These are phyloP conservation scores for Suillus weaverae DNA, from an alignment of 768 basidiomycete species.

Conservation along the genomic window DNA sequence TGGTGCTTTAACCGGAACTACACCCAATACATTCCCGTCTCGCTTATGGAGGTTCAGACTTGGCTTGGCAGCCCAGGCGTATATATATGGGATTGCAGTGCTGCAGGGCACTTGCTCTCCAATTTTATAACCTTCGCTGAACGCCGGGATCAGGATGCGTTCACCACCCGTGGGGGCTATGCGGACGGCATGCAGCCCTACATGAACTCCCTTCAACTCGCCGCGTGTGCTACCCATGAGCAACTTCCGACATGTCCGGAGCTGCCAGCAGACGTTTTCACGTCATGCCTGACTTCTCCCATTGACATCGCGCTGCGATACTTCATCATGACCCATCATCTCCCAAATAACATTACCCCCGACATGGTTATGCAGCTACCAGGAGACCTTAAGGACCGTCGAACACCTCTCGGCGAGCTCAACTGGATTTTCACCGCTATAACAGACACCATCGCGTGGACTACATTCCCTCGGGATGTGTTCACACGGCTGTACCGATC, in stretches of 20 bases:
- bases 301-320: constrained; percentile 97
- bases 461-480: constrained; percentile 88
- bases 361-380: constrained; percentile 96
- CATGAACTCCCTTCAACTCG: constrained; percentile 89
- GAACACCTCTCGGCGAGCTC: constrained; percentile 96
- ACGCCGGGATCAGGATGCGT: constrained; percentile 68
- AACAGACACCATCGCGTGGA: constrained; percentile 99
- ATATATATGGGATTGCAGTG: constrained; percentile 98
- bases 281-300: constrained; percentile 94
- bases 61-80: constrained; percentile 96
- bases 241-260: constrained; percentile 93
- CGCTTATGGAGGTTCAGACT: constrained; percentile 86
- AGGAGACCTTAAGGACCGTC: constrained; percentile 93
- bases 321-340: constrained; percentile 87
- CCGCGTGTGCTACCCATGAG: constrained; percentile 90
- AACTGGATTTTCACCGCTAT: constrained; percentile 99
- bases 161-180: constrained; percentile 57
- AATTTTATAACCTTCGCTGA: constrained; percentile 87
- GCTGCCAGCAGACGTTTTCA: constrained; percentile 96
- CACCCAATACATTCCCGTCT: constrained; percentile 98
- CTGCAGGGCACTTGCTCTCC: constrained; percentile 89
- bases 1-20: constrained; percentile 99
- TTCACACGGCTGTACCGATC: constrained; percentile 95
- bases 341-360: constrained; percentile 75
- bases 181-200: constrained; percentile 64